A percentile compares a stretch with the other conserved stretches of the same genome.
Evolutionary conservation across 768 basidiomycete genomes (phyloP).

Genomic region (Wakefieldia striispora): DNA sequence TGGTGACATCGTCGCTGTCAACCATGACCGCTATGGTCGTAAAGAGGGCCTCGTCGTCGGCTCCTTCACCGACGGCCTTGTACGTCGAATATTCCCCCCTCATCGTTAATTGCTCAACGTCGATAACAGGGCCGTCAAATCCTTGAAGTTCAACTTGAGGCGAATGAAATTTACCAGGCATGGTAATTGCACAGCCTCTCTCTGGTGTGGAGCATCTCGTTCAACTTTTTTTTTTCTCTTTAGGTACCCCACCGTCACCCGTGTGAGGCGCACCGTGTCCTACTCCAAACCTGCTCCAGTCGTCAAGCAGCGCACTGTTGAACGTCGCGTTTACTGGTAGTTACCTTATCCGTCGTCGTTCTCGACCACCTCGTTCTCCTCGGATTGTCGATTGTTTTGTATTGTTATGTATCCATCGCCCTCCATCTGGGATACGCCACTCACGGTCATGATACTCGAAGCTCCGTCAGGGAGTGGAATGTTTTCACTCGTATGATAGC

Average conservation of each 20-base stretch:
- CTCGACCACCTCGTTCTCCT: slow-evolving; percentile 4
- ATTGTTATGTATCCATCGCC: slow-evolving; percentile 30
- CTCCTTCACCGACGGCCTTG: slow-evolving; percentile 66
- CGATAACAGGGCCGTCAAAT: slow-evolving; percentile 69
- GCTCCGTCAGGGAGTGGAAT: slow-evolving; percentile 48
- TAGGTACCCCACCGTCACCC: slow-evolving; percentile 78
- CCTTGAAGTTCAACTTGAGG: slow-evolving; percentile 78
- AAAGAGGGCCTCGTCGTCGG: slow-evolving; percentile 82
- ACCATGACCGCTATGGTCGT: slow-evolving; percentile 58
- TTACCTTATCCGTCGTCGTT: neutral
- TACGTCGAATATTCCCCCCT: slow-evolving; percentile 35
- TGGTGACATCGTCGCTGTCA: slow-evolving; percentile 79
- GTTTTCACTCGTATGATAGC: slow-evolving; percentile 18
- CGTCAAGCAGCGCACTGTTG: slow-evolving; percentile 55
- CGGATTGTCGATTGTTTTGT: slow-evolving; percentile 30
- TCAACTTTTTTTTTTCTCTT: slow-evolving; percentile 4
- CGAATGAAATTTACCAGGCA: slow-evolving; percentile 63
- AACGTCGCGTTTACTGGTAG: slow-evolving; percentile 78
- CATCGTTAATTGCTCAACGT: neutral
- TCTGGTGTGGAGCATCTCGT: neutral
- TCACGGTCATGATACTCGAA: slow-evolving; percentile 45
- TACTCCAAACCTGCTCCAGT: slow-evolving; percentile 48
- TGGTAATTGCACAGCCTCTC: slow-evolving; percentile 40
- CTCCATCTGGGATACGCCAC: neutral
- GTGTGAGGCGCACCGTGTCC: slow-evolving; percentile 70